Percentiles rank a stretch among this genome's conserved stretches.
These are phyloP conservation scores for Exophiala viscosa DNA, from an alignment of 2,329 filamentous ascomycete species.

Conservation along the genomic window DNA sequence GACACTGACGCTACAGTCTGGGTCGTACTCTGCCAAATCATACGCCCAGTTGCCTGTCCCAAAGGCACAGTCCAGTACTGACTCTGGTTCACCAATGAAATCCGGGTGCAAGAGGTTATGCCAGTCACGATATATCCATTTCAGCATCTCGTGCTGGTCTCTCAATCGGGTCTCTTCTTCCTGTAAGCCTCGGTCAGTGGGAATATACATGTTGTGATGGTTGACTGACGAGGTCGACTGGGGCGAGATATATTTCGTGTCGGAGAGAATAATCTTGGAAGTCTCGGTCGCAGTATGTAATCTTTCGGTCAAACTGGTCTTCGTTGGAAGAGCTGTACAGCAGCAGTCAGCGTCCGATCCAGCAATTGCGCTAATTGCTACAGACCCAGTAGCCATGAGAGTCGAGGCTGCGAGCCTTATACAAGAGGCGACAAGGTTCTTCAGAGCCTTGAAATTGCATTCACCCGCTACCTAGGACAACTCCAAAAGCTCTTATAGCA, in stretches of 20 bases:
- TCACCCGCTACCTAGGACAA: too few species aligned
- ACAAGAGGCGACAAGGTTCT: too few species aligned
- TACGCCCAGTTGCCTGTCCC: conserved; percentile 17
- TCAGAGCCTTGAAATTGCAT: too few species aligned
- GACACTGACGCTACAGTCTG: conserved; percentile 13
- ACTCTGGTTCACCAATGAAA: conserved; percentile 12
- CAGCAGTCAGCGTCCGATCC: not conserved
- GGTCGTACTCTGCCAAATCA: conserved; percentile 16
- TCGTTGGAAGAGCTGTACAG: conserved; percentile 1
- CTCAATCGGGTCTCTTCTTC: conserved; percentile 17
- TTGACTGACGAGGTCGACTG: conserved; percentile 14
- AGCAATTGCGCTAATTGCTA: not conserved
- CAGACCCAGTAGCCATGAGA: not conserved
- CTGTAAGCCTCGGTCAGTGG: conserved; percentile 1
- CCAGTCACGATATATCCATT: conserved; percentile 17
- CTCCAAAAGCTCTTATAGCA: too few species aligned
- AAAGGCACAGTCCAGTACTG: conserved; percentile 19
- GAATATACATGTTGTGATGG: not conserved
- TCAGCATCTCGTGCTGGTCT: conserved; percentile 18
- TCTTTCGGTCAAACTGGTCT: conserved; percentile 12
- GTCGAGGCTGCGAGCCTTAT: too few species aligned
- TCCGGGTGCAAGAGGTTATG: conserved; percentile 13
- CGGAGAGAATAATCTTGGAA: conserved; percentile 19
- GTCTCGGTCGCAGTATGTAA: conserved; percentile 14
- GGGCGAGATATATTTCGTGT: conserved; percentile 14